Base-by-base conservation (phyloP, 1,284 basidiomycete genomes). In the Trametes pubescens region DNA sequence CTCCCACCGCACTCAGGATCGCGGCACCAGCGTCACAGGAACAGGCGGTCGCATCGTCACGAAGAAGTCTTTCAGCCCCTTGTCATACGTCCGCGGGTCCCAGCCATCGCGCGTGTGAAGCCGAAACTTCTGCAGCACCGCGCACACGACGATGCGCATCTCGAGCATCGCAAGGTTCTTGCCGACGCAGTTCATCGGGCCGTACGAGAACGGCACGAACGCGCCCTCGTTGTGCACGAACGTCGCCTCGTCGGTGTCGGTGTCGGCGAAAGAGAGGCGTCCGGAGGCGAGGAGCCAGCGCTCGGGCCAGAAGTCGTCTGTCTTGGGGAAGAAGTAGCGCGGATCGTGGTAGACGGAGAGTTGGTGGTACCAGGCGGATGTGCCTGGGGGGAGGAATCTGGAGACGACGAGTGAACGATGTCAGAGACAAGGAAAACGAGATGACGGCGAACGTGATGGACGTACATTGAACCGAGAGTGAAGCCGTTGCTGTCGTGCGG, bases 151-250 rank as follows among this genome's bases (percentile, higher is more conserved):
- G 40, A 66, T 64, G 11, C 70, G 64, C 43, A 62, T 57, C 51
- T 62, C 61, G 16, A 38, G 67, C 65, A 71, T 40, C 16, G 76
- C 76, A 40, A 77, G 70, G 43, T 67, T 62, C 64, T 74, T 75
- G 0, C 75, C 76, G 1, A 73, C 74, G 65, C 77, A 77, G 58
- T 69, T 74, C 46, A 67, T 58, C 14, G 73, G 68, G 2, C 75
- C 75, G 57, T 61, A 64, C 18, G 72, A 74, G 68, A 75, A 76
- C 6, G 74, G 74, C 8, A 72, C 60, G 63, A 68, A 76, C 9
- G 73, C 74, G 44, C 51, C 55, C 4, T 59, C 26, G 63, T 73
- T 69, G 58, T 71, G 69, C 22, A 66, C 57, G 37, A 72, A 61
- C 26, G 29, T 24, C 24, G 53, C 49, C 13, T 35, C n/a, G 22